Percentiles rank a stretch among this genome's conserved stretches.
Conservation (phyloP, 352 stramenopile genomes). For the Albugo laibachii region DNA sequence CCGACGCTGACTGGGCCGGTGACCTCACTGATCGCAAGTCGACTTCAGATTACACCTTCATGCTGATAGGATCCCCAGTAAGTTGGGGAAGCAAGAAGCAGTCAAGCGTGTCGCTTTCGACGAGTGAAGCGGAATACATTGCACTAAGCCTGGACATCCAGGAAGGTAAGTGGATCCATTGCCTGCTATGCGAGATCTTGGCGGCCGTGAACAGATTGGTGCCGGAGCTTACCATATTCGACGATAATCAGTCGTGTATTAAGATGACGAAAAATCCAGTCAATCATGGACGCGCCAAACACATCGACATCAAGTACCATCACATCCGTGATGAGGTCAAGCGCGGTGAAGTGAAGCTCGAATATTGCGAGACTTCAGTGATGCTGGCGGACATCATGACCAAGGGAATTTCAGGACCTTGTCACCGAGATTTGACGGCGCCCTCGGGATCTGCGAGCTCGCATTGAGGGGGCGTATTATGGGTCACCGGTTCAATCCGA, state of each 20-base stretch:
- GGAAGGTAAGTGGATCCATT: slow-evolving; percentile 4
- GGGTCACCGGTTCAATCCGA: too few species aligned
- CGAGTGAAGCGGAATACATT: slow-evolving; percentile 3
- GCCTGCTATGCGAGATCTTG: slow-evolving; percentile 1
- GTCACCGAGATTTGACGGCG: too few species aligned
- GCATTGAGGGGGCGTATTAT: too few species aligned
- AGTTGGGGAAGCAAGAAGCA: slow-evolving; percentile 10
- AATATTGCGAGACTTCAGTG: slow-evolving; percentile 10
- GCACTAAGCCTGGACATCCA: slow-evolving; percentile 3
- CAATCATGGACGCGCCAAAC: slow-evolving; percentile 12
- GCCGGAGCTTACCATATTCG: slow-evolving; percentile 6
- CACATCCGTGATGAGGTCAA: slow-evolving; percentile 16
- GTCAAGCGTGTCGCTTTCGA: slow-evolving; percentile 11
- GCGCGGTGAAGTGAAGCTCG: slow-evolving; percentile 6
- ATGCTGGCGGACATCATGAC: slow-evolving; percentile 7
- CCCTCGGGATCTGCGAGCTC: too few species aligned
- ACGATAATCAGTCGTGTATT: slow-evolving; percentile 21
- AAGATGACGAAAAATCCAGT: slow-evolving; percentile 12
- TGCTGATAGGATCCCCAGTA: slow-evolving; percentile 6
- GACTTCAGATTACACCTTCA: slow-evolving; percentile 4
- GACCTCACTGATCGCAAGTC: slow-evolving; percentile 7
- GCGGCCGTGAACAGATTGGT: neutral
- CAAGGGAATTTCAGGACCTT: slow-evolving; percentile 5
- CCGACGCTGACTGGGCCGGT: slow-evolving; percentile 10
- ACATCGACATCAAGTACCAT: slow-evolving; percentile 17